phyloP scores from a whole-genome alignment of 441 rosid species.

The Codiaeum variegatum region DNA sequence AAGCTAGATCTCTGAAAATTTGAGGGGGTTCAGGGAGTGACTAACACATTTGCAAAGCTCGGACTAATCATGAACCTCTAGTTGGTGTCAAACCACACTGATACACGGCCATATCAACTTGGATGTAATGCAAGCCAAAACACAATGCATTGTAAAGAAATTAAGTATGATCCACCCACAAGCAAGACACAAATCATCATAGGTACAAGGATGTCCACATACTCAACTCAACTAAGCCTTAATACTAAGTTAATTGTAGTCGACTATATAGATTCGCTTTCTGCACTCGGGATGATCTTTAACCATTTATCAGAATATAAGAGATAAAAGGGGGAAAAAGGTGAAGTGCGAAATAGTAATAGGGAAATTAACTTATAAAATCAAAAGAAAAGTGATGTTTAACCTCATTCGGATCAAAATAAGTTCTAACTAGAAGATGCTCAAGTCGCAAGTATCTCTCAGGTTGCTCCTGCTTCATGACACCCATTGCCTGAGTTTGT shows the following conservation, averaged over 20 bases:
- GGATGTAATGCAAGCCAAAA: too few relatives aligned
- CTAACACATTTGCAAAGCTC: too few relatives aligned
- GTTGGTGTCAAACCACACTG: too few relatives aligned
- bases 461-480: constrained; percentile 99
- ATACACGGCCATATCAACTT: too few relatives aligned
- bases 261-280: too few relatives aligned
- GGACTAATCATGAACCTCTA: too few relatives aligned
- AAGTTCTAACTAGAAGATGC: constrained; percentile 94
- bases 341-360: background rate
- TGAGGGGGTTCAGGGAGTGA: too few relatives aligned
- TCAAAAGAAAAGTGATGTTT: constrained; percentile 13
- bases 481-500: constrained; percentile 99
- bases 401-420: constrained; percentile 98
- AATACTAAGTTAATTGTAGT: too few relatives aligned
- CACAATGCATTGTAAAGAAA: background rate
- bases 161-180: background rate
- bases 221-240: too few relatives aligned
- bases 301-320: too few relatives aligned
- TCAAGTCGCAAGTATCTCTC: constrained; percentile 95
- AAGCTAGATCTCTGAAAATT: too few relatives aligned
- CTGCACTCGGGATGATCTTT: too few relatives aligned
- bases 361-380: background rate
- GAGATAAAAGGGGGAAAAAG: background rate
- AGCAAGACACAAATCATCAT: background rate
- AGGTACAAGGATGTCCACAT: background rate